A percentile compares a stretch with the other conserved stretches of the same genome.
Conservation (phyloP, 495 filamentous ascomycete genomes). For the Evansstolkia leycettana region DNA sequence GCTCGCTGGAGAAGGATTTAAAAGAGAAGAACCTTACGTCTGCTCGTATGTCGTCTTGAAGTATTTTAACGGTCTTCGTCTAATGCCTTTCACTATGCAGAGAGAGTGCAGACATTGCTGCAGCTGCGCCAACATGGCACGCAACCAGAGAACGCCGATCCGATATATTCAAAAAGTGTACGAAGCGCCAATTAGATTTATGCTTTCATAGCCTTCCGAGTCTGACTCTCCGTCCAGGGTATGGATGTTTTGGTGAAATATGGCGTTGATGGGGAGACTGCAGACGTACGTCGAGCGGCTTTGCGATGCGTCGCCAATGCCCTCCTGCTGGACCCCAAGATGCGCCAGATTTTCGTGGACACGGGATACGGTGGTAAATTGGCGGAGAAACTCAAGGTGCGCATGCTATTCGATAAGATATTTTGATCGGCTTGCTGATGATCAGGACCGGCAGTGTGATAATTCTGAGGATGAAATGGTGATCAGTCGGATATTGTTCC, state of each 20-base stretch:
- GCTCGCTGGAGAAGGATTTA: conserved; percentile 45
- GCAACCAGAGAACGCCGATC: conserved; percentile 53
- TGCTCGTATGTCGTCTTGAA: conserved; percentile 34
- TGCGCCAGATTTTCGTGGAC: conserved; percentile 72
- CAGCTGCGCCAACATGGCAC: conserved; percentile 72
- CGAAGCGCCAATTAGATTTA: conserved; percentile 4
- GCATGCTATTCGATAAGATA: neutral
- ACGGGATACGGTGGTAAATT: conserved; percentile 59
- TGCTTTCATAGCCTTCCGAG: neutral
- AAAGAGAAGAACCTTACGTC: conserved; percentile 37
- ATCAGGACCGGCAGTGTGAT: conserved; percentile 36
- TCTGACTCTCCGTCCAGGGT: conserved; percentile 41
- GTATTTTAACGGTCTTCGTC: neutral
- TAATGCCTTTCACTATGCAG: conserved; percentile 21
- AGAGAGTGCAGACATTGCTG: conserved; percentile 51
- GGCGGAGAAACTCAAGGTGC: conserved; percentile 57
- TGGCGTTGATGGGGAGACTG: conserved; percentile 50
- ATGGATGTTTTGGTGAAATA: conserved; percentile 60
- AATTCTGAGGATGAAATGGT: conserved; percentile 83
- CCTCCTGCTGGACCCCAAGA: conserved; percentile 55
- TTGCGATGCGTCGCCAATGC: conserved; percentile 82
- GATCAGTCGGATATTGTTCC: conserved; percentile 66
- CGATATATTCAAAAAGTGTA: conserved; percentile 72
- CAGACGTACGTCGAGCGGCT: conserved; percentile 59
- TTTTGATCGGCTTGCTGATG: too few relatives aligned